A percentile compares a stretch with the other conserved stretches of the same genome.
Conservation (phyloP, 345 rosid species). For the Xanthoceras sorbifolium region DNA sequence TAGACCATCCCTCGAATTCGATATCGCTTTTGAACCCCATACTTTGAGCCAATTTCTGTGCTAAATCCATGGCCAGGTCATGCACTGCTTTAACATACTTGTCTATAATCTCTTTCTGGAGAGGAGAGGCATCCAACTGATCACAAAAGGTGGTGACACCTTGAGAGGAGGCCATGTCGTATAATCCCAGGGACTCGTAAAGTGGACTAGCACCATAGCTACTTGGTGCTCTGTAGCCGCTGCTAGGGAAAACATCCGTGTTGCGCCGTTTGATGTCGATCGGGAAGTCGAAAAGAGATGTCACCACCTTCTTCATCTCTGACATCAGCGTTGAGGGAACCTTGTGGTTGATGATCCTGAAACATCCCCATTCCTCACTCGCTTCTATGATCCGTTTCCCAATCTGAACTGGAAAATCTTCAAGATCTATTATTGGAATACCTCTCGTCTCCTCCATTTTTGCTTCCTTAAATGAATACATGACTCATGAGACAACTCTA, state of each 20-base stretch:
- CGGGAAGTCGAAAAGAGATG: constrained; percentile 68
- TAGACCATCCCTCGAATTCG: constrained; percentile 61
- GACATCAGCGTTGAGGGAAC: constrained; percentile 46
- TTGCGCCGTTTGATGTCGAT: constrained; percentile 60
- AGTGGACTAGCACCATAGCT: constrained; percentile 52
- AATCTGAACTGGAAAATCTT: constrained; percentile 40
- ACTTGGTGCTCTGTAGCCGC: constrained; percentile 64
- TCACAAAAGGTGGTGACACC: constrained; percentile 64
- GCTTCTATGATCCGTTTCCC: constrained; percentile 53
- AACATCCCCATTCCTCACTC: constrained; percentile 76
- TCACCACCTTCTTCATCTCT: constrained; percentile 70
- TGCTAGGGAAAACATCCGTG: constrained; percentile 57
- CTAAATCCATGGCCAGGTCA: constrained; percentile 53
- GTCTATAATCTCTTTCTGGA: constrained; percentile 62
- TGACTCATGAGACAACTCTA: no score
- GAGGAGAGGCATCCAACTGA: constrained; percentile 61
- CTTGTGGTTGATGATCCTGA: constrained; percentile 68
- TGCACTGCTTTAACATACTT: constrained; percentile 59
- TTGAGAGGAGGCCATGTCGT: constrained; percentile 57
- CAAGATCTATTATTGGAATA: constrained; percentile 51
- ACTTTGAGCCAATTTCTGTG: constrained; percentile 53
- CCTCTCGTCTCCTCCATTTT: constrained; percentile 12
- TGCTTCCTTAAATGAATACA: no score
- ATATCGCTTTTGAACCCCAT: constrained; percentile 39
- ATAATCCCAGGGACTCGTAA: constrained; percentile 80